A percentile compares a stretch with the other conserved stretches of the same genome.
Evolutionary conservation across 2,329 filamentous ascomycete genomes (phyloP).

Genomic region (Ophiostoma piceae): DNA sequence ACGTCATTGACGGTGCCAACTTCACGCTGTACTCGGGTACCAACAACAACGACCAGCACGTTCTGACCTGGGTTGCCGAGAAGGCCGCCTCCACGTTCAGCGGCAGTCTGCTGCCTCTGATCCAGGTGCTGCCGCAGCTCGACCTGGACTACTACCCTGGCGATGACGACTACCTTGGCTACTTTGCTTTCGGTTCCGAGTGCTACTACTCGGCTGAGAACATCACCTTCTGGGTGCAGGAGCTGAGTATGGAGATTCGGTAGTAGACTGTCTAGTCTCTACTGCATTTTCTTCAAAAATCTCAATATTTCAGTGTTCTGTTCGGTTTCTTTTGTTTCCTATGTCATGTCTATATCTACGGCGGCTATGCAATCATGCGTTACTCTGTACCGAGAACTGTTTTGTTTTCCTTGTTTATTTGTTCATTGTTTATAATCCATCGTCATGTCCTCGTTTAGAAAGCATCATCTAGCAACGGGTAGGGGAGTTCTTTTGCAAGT

Average conservation of each 20-base stretch:
- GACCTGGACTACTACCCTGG: slow-evolving; percentile 37
- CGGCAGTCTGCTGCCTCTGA: slow-evolving; percentile 44
- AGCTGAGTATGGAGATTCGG: slow-evolving; percentile 35
- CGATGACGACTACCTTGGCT: slow-evolving; percentile 44
- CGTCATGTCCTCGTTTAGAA: slow-evolving; percentile 13
- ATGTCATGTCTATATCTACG: not conserved
- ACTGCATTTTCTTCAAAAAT: not conserved
- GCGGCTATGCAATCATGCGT: slow-evolving; percentile 3
- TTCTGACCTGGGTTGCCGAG: slow-evolving; percentile 47
- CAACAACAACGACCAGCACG: slow-evolving; percentile 41
- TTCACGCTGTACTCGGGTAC: slow-evolving; percentile 43
- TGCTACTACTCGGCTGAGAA: slow-evolving; percentile 40
- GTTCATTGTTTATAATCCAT: not conserved
- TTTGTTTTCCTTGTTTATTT: slow-evolving; percentile 2
- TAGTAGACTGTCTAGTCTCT: slow-evolving; percentile 12
- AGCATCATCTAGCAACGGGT: slow-evolving; percentile 14
- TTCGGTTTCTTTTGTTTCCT: not conserved
- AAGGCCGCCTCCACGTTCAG: slow-evolving; percentile 38
- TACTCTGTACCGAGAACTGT: not conserved
- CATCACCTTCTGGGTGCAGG: slow-evolving; percentile 46
- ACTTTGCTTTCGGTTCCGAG: slow-evolving; percentile 50
- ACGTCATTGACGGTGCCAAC: slow-evolving; percentile 38
- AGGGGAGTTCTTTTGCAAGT: not conserved
- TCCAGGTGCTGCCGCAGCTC: slow-evolving; percentile 38
- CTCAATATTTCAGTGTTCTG: not conserved